Evolutionary conservation across 805 yeast genomes (phyloP).

Genomic region (Jamesozyma gamospora): DNA sequence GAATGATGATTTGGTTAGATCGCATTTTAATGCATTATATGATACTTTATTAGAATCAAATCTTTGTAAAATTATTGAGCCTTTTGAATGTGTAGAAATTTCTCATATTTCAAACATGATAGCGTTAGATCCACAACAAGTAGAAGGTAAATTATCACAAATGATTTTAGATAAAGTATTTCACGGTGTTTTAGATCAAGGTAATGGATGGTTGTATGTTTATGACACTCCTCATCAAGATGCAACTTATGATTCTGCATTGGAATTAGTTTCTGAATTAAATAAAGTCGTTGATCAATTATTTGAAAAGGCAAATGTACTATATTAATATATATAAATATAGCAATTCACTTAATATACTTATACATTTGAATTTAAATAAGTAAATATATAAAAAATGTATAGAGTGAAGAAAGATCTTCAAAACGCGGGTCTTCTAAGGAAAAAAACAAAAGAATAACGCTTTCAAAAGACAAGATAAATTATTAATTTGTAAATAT

Average conservation of each 20-base stretch:
- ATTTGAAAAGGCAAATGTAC: constrained; percentile 84
- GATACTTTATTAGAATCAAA: constrained; percentile 90
- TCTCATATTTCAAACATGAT: constrained; percentile 78
- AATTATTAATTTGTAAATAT: too few relatives aligned
- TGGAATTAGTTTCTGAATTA: constrained; percentile 80
- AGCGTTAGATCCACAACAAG: constrained; percentile 77
- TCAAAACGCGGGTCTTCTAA: too few relatives aligned
- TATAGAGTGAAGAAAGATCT: too few relatives aligned
- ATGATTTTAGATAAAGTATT: constrained; percentile 95
- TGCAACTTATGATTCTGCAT: constrained; percentile 77
- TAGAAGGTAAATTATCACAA: constrained; percentile 89
- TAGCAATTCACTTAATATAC: too few relatives aligned
- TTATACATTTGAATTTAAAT: too few relatives aligned
- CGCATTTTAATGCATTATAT: constrained; percentile 86
- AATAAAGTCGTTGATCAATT: constrained; percentile 80
- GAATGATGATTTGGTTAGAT: constrained; percentile 77
- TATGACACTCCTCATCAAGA: constrained; percentile 85
- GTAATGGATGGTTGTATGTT: constrained; percentile 92
- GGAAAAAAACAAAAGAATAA: too few relatives aligned
- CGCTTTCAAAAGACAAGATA: too few relatives aligned
- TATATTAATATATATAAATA: too few relatives aligned
- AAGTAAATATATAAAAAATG: too few relatives aligned
- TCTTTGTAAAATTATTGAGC: constrained; percentile 87
- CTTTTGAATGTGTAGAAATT: constrained; percentile 92
- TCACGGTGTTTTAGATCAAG: constrained; percentile 94